phyloP scores from a whole-genome alignment of 768 basidiomycete species.

The Suillus tomentosus region DNA sequence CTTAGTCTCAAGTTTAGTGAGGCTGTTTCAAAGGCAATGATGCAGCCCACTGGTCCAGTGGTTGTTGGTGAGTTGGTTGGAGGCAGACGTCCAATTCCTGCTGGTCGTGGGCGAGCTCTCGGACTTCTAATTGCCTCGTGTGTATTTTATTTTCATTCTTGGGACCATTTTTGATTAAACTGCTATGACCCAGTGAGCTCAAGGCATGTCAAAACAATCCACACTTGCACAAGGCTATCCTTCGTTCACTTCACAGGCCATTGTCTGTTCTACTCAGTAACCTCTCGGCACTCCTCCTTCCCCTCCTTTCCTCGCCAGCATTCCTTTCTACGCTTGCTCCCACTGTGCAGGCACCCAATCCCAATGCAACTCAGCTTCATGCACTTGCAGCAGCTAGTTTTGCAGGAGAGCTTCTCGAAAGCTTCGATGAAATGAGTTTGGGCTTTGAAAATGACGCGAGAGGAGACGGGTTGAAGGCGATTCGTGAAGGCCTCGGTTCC shows the following conservation, averaged over 20 bases:
- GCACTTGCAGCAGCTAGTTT: constrained; percentile 69
- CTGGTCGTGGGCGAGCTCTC: constrained; percentile 67
- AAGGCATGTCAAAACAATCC: constrained; percentile 62
- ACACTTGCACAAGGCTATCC: constrained; percentile 66
- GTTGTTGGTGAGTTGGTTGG: constrained; percentile 52
- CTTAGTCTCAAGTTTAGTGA: constrained; percentile 79
- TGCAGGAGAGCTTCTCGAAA: constrained; percentile 71
- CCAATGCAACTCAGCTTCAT: constrained; percentile 70
- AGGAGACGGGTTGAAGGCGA: constrained; percentile 66
- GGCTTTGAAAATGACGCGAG: constrained; percentile 62
- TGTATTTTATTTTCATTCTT: constrained; percentile 32
- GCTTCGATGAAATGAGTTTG: constrained; percentile 65
- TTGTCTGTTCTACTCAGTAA: constrained; percentile 74
- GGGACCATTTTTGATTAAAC: constrained; percentile 16
- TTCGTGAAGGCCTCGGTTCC: constrained; percentile 72
- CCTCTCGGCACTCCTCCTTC: constrained; percentile 66
- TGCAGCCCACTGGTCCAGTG: constrained; percentile 61
- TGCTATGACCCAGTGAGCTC: constrained; percentile 55
- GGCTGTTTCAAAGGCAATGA: constrained; percentile 75
- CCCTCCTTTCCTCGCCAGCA: constrained; percentile 62
- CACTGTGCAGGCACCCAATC: constrained; percentile 49
- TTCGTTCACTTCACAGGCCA: constrained; percentile 75
- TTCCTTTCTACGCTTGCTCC: constrained; percentile 57
- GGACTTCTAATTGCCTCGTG: constrained; percentile 73
- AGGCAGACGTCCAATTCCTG: constrained; percentile 73